Base-by-base conservation (phyloP, 495 filamentous ascomycete species). In the Penicillium robsamsonii region DNA sequence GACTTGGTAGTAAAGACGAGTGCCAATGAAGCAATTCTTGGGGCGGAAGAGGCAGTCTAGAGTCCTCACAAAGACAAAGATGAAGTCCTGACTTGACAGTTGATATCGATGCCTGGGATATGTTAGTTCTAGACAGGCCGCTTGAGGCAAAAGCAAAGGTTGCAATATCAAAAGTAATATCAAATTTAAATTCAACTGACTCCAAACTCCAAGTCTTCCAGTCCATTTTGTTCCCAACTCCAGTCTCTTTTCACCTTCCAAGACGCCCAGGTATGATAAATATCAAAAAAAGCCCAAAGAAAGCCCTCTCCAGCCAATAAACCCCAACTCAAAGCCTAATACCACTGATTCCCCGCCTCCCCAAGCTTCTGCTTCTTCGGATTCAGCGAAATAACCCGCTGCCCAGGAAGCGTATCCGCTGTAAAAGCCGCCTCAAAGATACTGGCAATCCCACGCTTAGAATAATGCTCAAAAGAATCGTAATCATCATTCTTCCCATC, bases 351-450 rank as follows among this genome's bases (percentile, higher is more conserved):
- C 1, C 77, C 76, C 33, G 71, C 63, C 59, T 81, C 79, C 0
- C 77, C 78, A 43, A 66, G 29, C 56, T 72, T 77, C 67, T 75
- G 71, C 37, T 71, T 70, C 47, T 75, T 72, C 10, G 80, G 80
- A 68, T 82, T 82, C 71, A 83, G 64, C 31, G 74, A 79, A 20
- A 86, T 50, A 56, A 86, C 72, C 48, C 81, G 70, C 69, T 83
- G 78, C 2, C 81, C 80, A 2, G 81, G 81, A 25, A 86, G 62
- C 4, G 74, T 77, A 56, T 81, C 81, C 54, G 75, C 75, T 12
- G 72, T 81, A 43, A 81, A 71, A 20, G 74, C 70, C 12, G 72
- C 63, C 66, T 86, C 83, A 59, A 84, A 84, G n/a, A 75, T 79
- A 46, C 83, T 81, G 13, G 75, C 75, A 44, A 86, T 77, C 1